Conservation (phyloP, 768 basidiomycete genomes). For the Suillus occidentalis region DNA sequence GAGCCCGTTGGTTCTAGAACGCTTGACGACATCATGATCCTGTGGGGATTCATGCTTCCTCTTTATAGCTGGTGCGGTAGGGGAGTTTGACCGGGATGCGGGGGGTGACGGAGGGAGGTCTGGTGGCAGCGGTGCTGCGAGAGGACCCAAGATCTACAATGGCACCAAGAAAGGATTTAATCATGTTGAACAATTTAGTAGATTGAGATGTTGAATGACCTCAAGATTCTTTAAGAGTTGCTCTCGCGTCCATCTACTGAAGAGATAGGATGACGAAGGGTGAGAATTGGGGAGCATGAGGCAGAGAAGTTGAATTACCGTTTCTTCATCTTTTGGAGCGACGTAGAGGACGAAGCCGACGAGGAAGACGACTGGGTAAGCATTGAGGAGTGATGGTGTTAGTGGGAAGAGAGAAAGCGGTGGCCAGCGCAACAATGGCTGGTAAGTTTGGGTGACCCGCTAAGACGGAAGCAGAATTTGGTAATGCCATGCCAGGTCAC, state of each 20-base stretch:
- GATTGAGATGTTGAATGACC: constrained; percentile 26
- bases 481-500: constrained; percentile 37
- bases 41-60: constrained; percentile 35
- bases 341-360: constrained; percentile 25
- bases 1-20: constrained; percentile 27
- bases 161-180: background rate
- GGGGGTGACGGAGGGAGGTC: constrained; percentile 48
- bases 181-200: constrained; percentile 7
- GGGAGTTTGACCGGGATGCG: constrained; percentile 43
- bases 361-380: constrained; percentile 26
- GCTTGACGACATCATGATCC: constrained; percentile 31
- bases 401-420: constrained; percentile 39
- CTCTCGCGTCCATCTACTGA: constrained; percentile 34
- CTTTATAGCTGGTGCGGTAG: constrained; percentile 35
- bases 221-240: constrained; percentile 42
- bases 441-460: constrained; percentile 33
- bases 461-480: constrained; percentile 35
- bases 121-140: constrained; percentile 42
- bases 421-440: constrained; percentile 45
- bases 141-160: constrained; percentile 41
- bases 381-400: constrained; percentile 37
- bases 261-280: constrained; percentile 28
- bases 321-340: constrained; percentile 29
- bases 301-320: constrained; percentile 29
- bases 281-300: constrained; percentile 10